Evolutionary conservation across 2,329 filamentous ascomycete species (phyloP).

Genomic region (Aschersonia sp.): DNA sequence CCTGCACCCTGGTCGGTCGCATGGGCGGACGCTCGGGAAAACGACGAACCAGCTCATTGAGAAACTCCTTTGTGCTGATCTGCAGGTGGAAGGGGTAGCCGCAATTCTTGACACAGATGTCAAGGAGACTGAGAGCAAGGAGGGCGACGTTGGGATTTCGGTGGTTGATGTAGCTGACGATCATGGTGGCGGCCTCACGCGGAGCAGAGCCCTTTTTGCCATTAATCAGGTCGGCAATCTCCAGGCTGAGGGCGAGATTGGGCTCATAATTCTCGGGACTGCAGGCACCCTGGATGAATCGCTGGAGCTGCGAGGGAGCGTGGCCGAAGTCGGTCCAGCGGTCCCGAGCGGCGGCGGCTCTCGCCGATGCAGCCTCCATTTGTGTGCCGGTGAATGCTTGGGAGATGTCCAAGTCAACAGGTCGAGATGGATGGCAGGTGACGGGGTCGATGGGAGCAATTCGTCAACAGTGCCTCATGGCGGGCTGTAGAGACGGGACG

Average conservation of each 20-base stretch:
- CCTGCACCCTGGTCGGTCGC: slow-evolving; percentile 74
- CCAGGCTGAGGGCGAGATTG: slow-evolving; percentile 88
- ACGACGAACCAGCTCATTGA: slow-evolving; percentile 91
- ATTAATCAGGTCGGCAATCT: slow-evolving; percentile 94
- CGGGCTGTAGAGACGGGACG: not conserved
- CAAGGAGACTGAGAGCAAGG: slow-evolving; percentile 79
- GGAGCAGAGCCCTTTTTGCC: slow-evolving; percentile 93
- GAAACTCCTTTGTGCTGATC: slow-evolving; percentile 96
- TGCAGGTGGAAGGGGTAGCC: slow-evolving; percentile 98
- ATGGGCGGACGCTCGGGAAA: slow-evolving; percentile 90
- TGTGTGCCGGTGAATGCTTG: not conserved
- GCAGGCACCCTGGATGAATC: slow-evolving; percentile 92
- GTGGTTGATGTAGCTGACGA: slow-evolving; percentile 91
- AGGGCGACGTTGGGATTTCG: slow-evolving; percentile 92
- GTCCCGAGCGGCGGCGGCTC: slow-evolving; percentile 91
- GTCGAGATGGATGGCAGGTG: not conserved
- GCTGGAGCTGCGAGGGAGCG: slow-evolving; percentile 74
- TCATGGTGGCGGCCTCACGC: slow-evolving; percentile 84
- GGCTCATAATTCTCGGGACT: slow-evolving; percentile 97
- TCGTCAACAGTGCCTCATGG: slow-evolving; percentile 3
- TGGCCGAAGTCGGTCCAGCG: slow-evolving; percentile 76
- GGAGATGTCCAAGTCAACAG: not conserved
- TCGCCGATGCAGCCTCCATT: slow-evolving; percentile 92
- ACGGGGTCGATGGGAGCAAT: not conserved
- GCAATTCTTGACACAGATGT: slow-evolving; percentile 99